Percentiles rank a stretch among this genome's conserved stretches.
Evolutionary conservation across 768 basidiomycete genomes (phyloP).

Genomic region (Peribolospora kevripleyi): DNA sequence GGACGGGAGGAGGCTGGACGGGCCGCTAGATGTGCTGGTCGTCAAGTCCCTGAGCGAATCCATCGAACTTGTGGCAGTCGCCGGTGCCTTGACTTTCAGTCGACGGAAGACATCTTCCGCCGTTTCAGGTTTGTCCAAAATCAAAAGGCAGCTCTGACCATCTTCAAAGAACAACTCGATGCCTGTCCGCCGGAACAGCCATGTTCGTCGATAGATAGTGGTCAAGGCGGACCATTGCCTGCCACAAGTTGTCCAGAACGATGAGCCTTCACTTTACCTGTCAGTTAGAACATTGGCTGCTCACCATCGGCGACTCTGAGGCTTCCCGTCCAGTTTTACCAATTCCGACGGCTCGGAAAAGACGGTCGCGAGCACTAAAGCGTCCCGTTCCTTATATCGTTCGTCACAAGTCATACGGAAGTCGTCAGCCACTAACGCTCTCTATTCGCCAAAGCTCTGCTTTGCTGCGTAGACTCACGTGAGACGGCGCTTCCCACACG

Average conservation of each 20-base stretch:
- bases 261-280: neutral
- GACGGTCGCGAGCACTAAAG: slow-evolving; percentile 28
- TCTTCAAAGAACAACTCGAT: slow-evolving; percentile 85
- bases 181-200: slow-evolving; percentile 39
- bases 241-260: neutral
- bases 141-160: slow-evolving; percentile 59
- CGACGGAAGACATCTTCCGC: slow-evolving; percentile 20
- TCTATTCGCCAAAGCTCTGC: too few species aligned
- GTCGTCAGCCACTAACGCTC: too few species aligned
- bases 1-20: slow-evolving; percentile 16
- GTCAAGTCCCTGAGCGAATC: slow-evolving; percentile 16
- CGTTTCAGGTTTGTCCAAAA: slow-evolving; percentile 50
- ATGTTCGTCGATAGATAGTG: slow-evolving; percentile 53
- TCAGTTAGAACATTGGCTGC: slow-evolving; percentile 10
- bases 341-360: slow-evolving; percentile 14
- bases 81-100: slow-evolving; percentile 20
- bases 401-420: too few species aligned
- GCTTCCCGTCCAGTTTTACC: slow-evolving; percentile 52
- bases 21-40: neutral
- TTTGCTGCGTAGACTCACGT: slow-evolving; percentile 39
- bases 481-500: slow-evolving; percentile 56
- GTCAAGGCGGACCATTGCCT: slow-evolving; percentile 62
- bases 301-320: slow-evolving; percentile 61
- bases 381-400: slow-evolving; percentile 18
- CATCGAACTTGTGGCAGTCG: slow-evolving; percentile 29